phyloP scores from a whole-genome alignment of 2,329 filamentous ascomycete species.

The Fragosphaeria purpurea region DNA sequence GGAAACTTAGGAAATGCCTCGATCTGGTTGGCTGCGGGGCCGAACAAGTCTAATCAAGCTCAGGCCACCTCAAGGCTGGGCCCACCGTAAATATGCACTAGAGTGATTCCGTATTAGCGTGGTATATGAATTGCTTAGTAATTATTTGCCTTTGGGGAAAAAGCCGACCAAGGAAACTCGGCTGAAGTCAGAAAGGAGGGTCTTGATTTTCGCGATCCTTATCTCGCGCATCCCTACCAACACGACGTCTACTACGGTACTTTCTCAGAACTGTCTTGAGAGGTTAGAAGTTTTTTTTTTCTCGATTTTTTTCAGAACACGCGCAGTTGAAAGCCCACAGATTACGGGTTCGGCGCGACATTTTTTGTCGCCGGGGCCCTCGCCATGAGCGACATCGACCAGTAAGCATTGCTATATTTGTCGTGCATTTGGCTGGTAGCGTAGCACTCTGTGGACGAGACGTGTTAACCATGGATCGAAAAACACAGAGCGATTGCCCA shows the following conservation, averaged over 20 bases:
- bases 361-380: not conserved
- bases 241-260: no score
- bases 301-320: not conserved
- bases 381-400: constrained; percentile 86
- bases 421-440: no score
- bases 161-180: no score
- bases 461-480: not conserved
- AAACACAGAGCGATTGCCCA: constrained; percentile 75
- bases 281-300: not conserved
- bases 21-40: constrained; percentile 8
- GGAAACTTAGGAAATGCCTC: constrained; percentile 3
- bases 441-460: not conserved
- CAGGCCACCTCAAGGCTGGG: not conserved
- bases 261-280: no score
- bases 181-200: not conserved
- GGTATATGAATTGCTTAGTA: no score
- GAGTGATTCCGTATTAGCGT: no score
- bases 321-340: no score
- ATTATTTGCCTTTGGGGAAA: no score
- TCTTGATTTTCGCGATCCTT: not conserved
- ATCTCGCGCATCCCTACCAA: no score
- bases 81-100: no score
- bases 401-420: constrained; percentile 39
- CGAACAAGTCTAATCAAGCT: not conserved
- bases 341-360: not conserved